phyloP scores from a whole-genome alignment of 2,329 filamentous ascomycete genomes.

The Nannizzia gypsea region DNA sequence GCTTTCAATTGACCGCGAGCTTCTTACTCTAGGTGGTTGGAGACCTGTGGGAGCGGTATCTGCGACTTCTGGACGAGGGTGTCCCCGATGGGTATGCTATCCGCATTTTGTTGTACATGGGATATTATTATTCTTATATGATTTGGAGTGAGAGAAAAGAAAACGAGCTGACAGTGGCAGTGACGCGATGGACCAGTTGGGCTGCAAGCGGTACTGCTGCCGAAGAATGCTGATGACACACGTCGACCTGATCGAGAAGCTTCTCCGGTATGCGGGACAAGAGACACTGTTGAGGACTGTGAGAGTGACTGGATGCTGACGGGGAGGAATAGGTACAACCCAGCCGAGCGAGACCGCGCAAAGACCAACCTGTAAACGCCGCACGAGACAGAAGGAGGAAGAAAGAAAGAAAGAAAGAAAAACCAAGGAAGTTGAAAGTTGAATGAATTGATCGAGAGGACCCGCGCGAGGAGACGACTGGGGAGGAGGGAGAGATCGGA shows the following conservation, averaged over 20 bases:
- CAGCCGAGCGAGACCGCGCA: slow-evolving; percentile 37
- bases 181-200: slow-evolving; percentile 90
- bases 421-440: not conserved
- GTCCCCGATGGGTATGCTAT: slow-evolving; percentile 55
- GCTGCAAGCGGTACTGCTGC: slow-evolving; percentile 93
- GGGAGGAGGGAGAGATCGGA: not conserved
- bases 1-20: slow-evolving; percentile 11
- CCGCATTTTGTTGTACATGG: too few species aligned
- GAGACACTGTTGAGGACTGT: not conserved
- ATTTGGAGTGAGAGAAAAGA: too few species aligned
- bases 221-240: slow-evolving; percentile 99
- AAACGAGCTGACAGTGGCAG: slow-evolving; percentile 39
- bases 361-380: slow-evolving; percentile 25
- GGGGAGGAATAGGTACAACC: slow-evolving; percentile 34
- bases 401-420: not conserved
- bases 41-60: slow-evolving; percentile 93
- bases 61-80: slow-evolving; percentile 71
- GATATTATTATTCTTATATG: too few species aligned
- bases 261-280: slow-evolving; percentile 59
- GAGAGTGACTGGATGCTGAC: slow-evolving; percentile 15
- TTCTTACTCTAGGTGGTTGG: slow-evolving; percentile 62
- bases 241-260: slow-evolving; percentile 96
- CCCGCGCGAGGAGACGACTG: not conserved
- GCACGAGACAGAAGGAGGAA: too few species aligned
- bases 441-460: not conserved